Evolutionary conservation across 352 stramenopile species (phyloP).

Genomic region (Globisporangium rhizosaccharum): DNA sequence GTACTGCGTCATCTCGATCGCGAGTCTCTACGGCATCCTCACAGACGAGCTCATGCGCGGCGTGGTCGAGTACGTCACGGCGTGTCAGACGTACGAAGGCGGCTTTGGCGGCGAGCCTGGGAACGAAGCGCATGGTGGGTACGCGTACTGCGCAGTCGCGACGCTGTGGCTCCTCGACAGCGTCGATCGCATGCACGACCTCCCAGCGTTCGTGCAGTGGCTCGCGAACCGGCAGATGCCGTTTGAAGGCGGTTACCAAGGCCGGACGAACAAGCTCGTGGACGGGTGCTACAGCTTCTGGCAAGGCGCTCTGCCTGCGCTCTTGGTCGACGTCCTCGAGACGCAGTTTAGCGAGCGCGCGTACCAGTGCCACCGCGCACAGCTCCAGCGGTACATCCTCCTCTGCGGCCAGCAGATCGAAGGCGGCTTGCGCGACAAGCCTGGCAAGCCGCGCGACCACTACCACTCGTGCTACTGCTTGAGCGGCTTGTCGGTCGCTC

Average conservation of each 20-base stretch:
- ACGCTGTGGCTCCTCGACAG: conserved; percentile 89
- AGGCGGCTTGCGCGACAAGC: conserved; percentile 92
- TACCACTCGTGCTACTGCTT: conserved; percentile 99
- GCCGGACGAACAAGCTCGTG: conserved; percentile 98
- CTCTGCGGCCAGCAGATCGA: conserved; percentile 93
- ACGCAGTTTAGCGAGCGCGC: conserved; percentile 26
- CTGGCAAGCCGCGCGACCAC: conserved; percentile 94
- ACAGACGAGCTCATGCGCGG: conserved; percentile 79
- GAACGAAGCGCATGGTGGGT: conserved; percentile 98
- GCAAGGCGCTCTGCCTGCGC: conserved; percentile 89
- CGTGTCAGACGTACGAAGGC: conserved; percentile 98
- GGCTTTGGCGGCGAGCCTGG: conserved; percentile 90
- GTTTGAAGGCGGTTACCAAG: conserved; percentile 90
- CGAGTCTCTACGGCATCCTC: conserved; percentile 90
- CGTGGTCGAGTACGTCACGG: conserved; percentile 76
- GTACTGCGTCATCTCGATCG: conserved; percentile 97
- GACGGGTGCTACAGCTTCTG: conserved; percentile 99
- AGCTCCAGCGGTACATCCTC: conserved; percentile 91
- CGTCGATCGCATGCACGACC: conserved; percentile 44
- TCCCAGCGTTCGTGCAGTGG: conserved; percentile 79
- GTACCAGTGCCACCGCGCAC: conserved; percentile 67
- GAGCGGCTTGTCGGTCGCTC: conserved; percentile 92
- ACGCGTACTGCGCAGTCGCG: conserved; percentile 96
- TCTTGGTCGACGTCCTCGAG: conserved; percentile 57
- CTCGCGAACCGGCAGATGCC: conserved; percentile 92